These are phyloP conservation scores for Anisodus tanguticus DNA, from an alignment of 257 asterid genomes.

Conservation along the genomic window DNA sequence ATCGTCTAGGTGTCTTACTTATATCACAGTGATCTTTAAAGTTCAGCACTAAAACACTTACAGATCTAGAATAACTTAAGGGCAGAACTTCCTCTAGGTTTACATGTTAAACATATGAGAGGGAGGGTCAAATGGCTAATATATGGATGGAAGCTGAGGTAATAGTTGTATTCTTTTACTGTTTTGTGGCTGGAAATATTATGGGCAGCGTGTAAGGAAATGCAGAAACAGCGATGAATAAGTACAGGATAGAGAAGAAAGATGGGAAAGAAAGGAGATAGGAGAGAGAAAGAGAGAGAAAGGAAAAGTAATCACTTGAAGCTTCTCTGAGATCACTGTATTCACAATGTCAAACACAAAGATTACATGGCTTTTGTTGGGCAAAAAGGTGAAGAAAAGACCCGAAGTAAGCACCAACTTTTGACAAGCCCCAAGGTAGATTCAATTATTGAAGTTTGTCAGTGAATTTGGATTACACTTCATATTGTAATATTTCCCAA, in stretches of 20 bases:
- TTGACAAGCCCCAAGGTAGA: background rate
- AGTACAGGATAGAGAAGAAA: background rate
- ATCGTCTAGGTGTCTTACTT: background rate
- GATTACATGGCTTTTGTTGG: background rate
- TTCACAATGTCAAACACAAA: background rate
- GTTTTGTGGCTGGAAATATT: background rate
- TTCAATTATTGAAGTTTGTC: background rate
- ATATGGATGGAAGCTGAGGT: conserved; percentile 12
- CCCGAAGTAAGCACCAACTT: background rate
- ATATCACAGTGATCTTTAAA: background rate
- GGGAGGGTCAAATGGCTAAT: background rate
- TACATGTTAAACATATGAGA: background rate
- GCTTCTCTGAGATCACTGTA: background rate
- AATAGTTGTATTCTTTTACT: background rate
- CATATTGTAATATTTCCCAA: background rate
- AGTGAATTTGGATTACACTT: background rate
- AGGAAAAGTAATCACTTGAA: background rate
- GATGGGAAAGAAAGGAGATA: background rate
- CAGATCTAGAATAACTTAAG: background rate
- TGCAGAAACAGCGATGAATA: background rate
- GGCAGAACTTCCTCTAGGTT: background rate
- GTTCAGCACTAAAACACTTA: background rate
- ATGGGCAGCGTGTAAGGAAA: background rate
- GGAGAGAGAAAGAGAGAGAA: background rate
- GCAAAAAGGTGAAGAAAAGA: background rate